phyloP scores from a whole-genome alignment of 2,329 filamentous ascomycete species.

The Ophiostoma montium region DNA sequence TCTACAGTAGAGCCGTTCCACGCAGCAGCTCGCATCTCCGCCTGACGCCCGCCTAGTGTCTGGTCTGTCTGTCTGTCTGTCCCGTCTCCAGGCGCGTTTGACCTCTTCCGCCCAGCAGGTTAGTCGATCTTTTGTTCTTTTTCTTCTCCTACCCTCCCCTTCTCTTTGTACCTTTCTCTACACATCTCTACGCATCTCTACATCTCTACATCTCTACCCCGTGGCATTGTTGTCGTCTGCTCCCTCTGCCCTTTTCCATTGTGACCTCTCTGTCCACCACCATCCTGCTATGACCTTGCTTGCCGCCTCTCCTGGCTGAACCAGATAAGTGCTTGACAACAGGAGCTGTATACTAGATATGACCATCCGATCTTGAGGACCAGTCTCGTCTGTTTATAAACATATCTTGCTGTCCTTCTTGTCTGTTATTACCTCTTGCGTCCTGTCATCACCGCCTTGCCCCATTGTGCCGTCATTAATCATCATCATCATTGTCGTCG shows the following conservation, averaged over 20 bases:
- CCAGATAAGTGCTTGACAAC: constrained; percentile 10
- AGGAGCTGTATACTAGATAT: neutral
- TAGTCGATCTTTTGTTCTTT: neutral
- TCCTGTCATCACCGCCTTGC: too few species aligned
- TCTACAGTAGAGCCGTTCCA: neutral
- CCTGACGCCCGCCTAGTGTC: neutral
- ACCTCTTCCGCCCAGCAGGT: neutral
- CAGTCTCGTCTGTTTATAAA: neutral
- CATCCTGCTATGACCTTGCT: constrained; percentile 11
- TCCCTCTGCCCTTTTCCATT: neutral
- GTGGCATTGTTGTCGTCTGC: too few species aligned
- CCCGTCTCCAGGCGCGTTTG: neutral
- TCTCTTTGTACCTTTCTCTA: too few species aligned
- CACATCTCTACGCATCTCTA: neutral
- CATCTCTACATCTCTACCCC: neutral
- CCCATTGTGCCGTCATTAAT: too few species aligned
- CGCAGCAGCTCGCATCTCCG: constrained; percentile 2
- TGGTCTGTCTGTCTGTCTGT: neutral
- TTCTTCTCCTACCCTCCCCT: neutral
- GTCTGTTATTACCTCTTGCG: too few species aligned
- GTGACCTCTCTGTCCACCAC: constrained; percentile 5
- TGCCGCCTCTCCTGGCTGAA: constrained; percentile 13
- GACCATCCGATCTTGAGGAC: constrained; percentile 1
- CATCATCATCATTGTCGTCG: neutral
- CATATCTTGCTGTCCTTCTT: neutral